A percentile compares a stretch with the other conserved stretches of the same genome.
Evolutionary conservation across 2,329 filamentous ascomycete genomes (phyloP).

Genomic region (Colletotrichum acutatum): DNA sequence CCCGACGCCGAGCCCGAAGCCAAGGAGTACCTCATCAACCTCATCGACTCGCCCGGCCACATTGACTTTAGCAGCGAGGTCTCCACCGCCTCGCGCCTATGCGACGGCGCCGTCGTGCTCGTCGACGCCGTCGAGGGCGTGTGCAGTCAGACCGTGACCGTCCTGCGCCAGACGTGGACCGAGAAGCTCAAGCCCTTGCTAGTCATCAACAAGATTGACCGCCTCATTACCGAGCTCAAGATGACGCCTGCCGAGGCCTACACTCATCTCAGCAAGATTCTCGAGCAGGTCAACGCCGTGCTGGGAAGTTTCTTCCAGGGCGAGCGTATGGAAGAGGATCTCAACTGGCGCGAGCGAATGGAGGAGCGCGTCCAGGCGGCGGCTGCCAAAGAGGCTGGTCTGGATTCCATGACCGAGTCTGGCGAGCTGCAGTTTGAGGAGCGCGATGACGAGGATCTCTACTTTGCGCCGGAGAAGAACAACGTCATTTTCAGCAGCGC

Average conservation of each 20-base stretch:
- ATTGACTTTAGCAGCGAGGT: slow-evolving; percentile 99
- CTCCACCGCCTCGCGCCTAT: slow-evolving; percentile 92
- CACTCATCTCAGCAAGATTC: slow-evolving; percentile 84
- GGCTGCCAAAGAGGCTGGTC: slow-evolving; percentile 39
- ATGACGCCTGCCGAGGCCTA: slow-evolving; percentile 94
- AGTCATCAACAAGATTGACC: slow-evolving; percentile 98
- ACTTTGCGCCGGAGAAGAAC: slow-evolving; percentile 97
- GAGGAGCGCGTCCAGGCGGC: slow-evolving; percentile 82
- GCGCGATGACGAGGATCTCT: slow-evolving; percentile 94
- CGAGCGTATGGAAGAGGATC: slow-evolving; percentile 97
- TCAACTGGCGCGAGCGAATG: slow-evolving; percentile 94
- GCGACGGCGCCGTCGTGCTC: slow-evolving; percentile 92
- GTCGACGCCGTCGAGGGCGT: slow-evolving; percentile 98
- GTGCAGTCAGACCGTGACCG: slow-evolving; percentile 98
- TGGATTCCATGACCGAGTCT: slow-evolving; percentile 59
- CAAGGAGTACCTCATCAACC: slow-evolving; percentile 94
- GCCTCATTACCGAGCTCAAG: slow-evolving; percentile 91
- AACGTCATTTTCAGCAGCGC: slow-evolving; percentile 99
- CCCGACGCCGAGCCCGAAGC: slow-evolving; percentile 76
- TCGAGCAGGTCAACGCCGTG: slow-evolving; percentile 97
- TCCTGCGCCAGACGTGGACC: slow-evolving; percentile 92
- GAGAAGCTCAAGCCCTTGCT: slow-evolving; percentile 95
- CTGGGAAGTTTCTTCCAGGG: slow-evolving; percentile 98
- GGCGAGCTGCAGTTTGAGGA: slow-evolving; percentile 83
- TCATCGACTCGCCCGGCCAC: slow-evolving; percentile 97